Conservation (phyloP, 768 basidiomycete genomes). For the Tylopilus felleus region DNA sequence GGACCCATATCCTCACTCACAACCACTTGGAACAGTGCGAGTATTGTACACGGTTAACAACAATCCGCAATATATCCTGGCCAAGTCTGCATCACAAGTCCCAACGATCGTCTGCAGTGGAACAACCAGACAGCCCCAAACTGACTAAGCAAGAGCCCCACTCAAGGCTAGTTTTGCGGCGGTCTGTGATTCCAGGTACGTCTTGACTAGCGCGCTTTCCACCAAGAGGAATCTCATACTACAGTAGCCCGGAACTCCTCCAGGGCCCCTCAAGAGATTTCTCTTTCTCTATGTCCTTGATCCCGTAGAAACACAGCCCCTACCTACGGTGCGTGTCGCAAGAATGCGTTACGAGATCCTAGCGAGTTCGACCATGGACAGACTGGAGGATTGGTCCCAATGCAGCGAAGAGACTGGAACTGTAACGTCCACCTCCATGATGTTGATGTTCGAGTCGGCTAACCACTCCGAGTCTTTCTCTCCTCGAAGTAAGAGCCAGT, state of each 20-base stretch:
- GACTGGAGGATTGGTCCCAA: too few species aligned
- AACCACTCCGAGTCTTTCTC: too few species aligned
- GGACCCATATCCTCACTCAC: not conserved
- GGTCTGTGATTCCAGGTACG: slow-evolving; percentile 54
- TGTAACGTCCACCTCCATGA: too few species aligned
- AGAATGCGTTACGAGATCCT: too few species aligned
- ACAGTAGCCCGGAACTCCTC: slow-evolving; percentile 64
- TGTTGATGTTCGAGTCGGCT: too few species aligned
- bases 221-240: not conserved
- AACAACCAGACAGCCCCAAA: slow-evolving; percentile 4
- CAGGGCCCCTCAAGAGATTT: slow-evolving; percentile 62
- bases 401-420: too few species aligned
- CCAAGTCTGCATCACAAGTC: slow-evolving; percentile 51
- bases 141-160: slow-evolving; percentile 50
- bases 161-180: slow-evolving; percentile 68
- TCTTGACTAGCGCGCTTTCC: not conserved
- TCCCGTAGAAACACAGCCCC: slow-evolving; percentile 68
- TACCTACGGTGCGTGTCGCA: too few species aligned
- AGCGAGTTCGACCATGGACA: too few species aligned
- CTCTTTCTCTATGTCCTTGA: slow-evolving; percentile 78
- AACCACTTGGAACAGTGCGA: slow-evolving; percentile 40
- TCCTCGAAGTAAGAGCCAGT: too few species aligned
- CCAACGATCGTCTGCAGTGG: slow-evolving; percentile 29
- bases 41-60: slow-evolving; percentile 74
- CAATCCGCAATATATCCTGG: slow-evolving; percentile 74